These are phyloP conservation scores for Lasiodiplodia sp. DNA, from an alignment of 2,329 filamentous ascomycete genomes.

Conservation along the genomic window DNA sequence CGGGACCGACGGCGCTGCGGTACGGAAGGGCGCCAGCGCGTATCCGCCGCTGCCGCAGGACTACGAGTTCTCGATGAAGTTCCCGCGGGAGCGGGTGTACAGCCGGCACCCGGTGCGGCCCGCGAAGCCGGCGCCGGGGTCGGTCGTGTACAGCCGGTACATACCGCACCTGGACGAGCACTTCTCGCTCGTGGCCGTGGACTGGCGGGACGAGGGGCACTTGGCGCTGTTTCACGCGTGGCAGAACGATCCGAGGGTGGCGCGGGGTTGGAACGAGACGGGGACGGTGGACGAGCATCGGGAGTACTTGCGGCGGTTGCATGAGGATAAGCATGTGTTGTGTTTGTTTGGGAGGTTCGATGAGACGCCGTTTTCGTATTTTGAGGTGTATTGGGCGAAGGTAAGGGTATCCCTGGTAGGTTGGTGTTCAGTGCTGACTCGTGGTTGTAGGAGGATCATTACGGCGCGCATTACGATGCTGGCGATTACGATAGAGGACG, in stretches of 20 bases:
- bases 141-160: slow-evolving; percentile 78
- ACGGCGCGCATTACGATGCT: slow-evolving; percentile 65
- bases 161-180: slow-evolving; percentile 78
- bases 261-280: slow-evolving; percentile 80
- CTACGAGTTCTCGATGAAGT: slow-evolving; percentile 52
- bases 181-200: slow-evolving; percentile 77
- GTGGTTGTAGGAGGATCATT: slow-evolving; percentile 57
- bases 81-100: slow-evolving; percentile 59
- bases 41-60: slow-evolving; percentile 51
- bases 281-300: slow-evolving; percentile 78
- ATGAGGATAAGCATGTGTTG: slow-evolving; percentile 75
- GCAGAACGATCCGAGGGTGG: slow-evolving; percentile 85
- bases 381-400: slow-evolving; percentile 81
- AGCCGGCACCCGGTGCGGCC: slow-evolving; percentile 75
- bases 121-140: slow-evolving; percentile 73
- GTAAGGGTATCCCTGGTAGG: slow-evolving; percentile 34
- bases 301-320: slow-evolving; percentile 72
- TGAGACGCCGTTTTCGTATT: slow-evolving; percentile 76
- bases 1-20: not conserved
- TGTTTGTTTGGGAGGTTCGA: slow-evolving; percentile 76
- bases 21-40: slow-evolving; percentile 27
- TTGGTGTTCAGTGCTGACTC: no score
- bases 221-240: slow-evolving; percentile 76
- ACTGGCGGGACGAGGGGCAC: slow-evolving; percentile 70
- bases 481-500: slow-evolving; percentile 65